Base-by-base conservation (phyloP, 2,329 filamentous ascomycete genomes). In the Penicillium paneum region DNA sequence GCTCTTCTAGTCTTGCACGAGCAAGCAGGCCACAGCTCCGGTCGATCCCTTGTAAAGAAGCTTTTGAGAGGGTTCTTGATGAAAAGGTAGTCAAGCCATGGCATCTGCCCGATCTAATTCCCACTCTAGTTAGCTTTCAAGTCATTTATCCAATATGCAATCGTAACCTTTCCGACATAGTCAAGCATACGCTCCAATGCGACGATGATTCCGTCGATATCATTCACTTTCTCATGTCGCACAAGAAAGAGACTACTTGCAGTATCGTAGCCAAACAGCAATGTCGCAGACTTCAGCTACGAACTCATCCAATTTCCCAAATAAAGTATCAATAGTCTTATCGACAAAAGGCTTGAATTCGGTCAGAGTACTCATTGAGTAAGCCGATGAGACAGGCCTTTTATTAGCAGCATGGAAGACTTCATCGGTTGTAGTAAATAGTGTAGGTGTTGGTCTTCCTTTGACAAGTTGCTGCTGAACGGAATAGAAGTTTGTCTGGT, bases 341-440 rank as follows among this genome's bases (percentile, higher is more conserved):
- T 76, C 71, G 6, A 75, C 72, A 29, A 72, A 69, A 1, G 66
- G 66, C 49, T 75, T 72, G 40, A 73, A 75, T 11, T 72, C 70
- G 6, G 76, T 67, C 12, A 79, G 54, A 0, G 68, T 76, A 19
- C 65, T 73, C 64, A 79, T 68, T 1, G 73, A 70, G 56, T 79
- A 79, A 0, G 71, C 67, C 32, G 66, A 64, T 0, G 75, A 71
- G 12, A 77, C 68, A 0, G 71, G 64, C 13, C 72, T 68, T 43
- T 74, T 76, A 7, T 76, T 72, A 10, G 61, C 67, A 2, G 73
- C 71, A 57, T 80, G 77, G 24, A 71, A 70, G 1, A 52, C 61
- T 49, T 78, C 76, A 36, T 65, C 58, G 4, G 58, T 53, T 5
- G 62, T 58, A 3, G 57, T 58, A 42, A 64, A 65, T 7, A 65